These are phyloP conservation scores for Fusarium nanum DNA, from an alignment of 2,329 filamentous ascomycete species.

Conservation along the genomic window DNA sequence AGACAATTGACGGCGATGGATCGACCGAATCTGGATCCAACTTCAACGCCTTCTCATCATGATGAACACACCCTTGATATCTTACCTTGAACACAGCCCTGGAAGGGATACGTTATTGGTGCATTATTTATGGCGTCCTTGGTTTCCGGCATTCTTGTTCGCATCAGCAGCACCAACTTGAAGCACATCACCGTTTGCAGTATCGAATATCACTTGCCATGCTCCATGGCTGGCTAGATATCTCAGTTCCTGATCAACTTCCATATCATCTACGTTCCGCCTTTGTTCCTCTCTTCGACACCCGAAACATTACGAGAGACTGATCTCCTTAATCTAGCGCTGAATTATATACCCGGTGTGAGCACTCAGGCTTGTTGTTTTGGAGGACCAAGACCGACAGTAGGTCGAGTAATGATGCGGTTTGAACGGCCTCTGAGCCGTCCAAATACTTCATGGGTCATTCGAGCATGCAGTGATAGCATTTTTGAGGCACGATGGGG, in stretches of 20 bases:
- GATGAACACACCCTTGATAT: slow-evolving; percentile 42
- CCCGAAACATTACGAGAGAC: slow-evolving; percentile 34
- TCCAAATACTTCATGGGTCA: slow-evolving; percentile 3
- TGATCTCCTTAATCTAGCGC: slow-evolving; percentile 32
- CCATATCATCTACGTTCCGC: slow-evolving; percentile 5
- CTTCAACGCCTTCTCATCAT: slow-evolving; percentile 48
- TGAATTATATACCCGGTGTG: slow-evolving; percentile 47
- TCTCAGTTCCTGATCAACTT: neutral
- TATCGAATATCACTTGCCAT: slow-evolving; percentile 11
- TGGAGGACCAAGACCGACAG: slow-evolving; percentile 31
- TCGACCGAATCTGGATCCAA: slow-evolving; percentile 72
- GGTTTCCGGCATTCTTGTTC: slow-evolving; percentile 40
- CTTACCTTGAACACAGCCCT: slow-evolving; percentile 45
- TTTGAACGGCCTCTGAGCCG: neutral
- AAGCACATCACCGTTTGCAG: slow-evolving; percentile 25
- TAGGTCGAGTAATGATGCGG: slow-evolving; percentile 33
- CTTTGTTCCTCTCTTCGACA: slow-evolving; percentile 8
- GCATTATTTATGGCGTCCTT: slow-evolving; percentile 56
- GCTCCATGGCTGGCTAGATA: slow-evolving; percentile 6
- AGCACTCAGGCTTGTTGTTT: slow-evolving; percentile 34
- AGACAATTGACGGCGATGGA: slow-evolving; percentile 91
- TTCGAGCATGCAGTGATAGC: slow-evolving; percentile 1
- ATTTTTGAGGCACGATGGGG: slow-evolving; percentile 7
- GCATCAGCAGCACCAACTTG: slow-evolving; percentile 24
- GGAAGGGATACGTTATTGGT: slow-evolving; percentile 37